Evolutionary conservation across 768 basidiomycete species (phyloP).

Genomic region (Tricholoma sp.): DNA sequence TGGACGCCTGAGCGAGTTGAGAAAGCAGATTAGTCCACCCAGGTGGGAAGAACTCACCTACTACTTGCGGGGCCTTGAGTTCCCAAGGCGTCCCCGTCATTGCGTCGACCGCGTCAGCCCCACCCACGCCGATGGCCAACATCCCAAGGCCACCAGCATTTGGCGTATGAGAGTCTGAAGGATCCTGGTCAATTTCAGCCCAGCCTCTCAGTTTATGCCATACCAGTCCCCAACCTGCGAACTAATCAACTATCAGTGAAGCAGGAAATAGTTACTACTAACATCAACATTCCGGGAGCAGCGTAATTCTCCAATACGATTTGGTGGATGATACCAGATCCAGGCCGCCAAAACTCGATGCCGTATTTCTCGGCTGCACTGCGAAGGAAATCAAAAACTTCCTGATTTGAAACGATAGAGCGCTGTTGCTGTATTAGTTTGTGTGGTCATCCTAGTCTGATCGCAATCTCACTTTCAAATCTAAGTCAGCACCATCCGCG

Average conservation of each 20-base stretch:
- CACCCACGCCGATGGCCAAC: conserved; percentile 98
- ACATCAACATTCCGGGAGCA: conserved; percentile 93
- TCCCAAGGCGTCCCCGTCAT: conserved; percentile 99
- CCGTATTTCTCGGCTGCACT: conserved; percentile 88
- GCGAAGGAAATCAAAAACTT: conserved; percentile 96
- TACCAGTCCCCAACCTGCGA: conserved; percentile 77
- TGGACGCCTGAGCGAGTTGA: conserved; percentile 67
- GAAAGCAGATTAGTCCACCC: not conserved
- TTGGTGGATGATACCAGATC: conserved; percentile 96
- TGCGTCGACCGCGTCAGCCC: conserved; percentile 96
- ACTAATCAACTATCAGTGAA: conserved; percentile 5
- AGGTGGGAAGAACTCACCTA: conserved; percentile 44
- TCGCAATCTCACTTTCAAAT: conserved; percentile 59
- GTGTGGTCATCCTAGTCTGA: too few relatives aligned
- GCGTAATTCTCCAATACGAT: conserved; percentile 98
- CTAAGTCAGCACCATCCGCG: conserved; percentile 77
- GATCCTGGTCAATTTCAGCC: not conserved
- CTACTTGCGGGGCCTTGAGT: conserved; percentile 82
- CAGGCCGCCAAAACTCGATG: conserved; percentile 97
- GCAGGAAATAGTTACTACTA: conserved; percentile 12
- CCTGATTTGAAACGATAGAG: conserved; percentile 85
- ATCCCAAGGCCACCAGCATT: conserved; percentile 96
- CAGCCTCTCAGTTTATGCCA: not conserved
- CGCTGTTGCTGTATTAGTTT: conserved; percentile 38
- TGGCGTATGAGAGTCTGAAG: conserved; percentile 89